Evolutionary conservation across 192 early-diverging fungal genomes (phyloP), one percentile per base, ranked within the genome.

Genomic region (Jimgerdemannia lactiflua): DNA sequence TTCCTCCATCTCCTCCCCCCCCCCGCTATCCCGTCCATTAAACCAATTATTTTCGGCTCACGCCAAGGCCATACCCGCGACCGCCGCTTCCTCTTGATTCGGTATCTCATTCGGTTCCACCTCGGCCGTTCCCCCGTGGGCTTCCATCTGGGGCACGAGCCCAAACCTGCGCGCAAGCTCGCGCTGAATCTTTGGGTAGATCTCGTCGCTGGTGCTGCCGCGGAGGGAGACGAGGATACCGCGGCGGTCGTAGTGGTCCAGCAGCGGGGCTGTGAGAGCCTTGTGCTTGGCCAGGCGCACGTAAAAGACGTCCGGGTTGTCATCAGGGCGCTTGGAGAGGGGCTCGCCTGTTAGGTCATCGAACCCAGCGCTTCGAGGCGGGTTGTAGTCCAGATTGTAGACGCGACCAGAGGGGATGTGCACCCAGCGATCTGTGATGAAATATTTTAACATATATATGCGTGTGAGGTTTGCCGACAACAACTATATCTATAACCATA

Each of bases 331-430:
- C 75, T 95, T 93, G 44, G 92, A 86, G 44, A 99, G 83, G 19
- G 89, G 91, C 78, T 99, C 97, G 40, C 96, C 95, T n/a, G 97
- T 99, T 10, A 95, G 82, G 77, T 99, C 97, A 78, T 99, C 97
- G 9, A 85, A 17, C 11, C 96, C 96, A 14, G 83, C 70, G 9
- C 82, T 78, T 71, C 90, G 92, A 3, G 97, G 97, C 49, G 97
- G 97, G 73, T 98, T 99, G 82, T 96, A 99, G 4, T 85, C 87
- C 74, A 95, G 72, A 73, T 99, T 98, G 85, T 99, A 99, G 11
- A 96, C 95, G 4, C 97, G 89, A 4, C 97, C 97, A 54, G 92
- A 92, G 18, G 91, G 88, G 72, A 91, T 90, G 80, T 99, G 97
- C 69, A 99, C 93, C 91, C 95, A 99, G 42, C 97, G 92, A 86